phyloP scores from a whole-genome alignment of 805 yeast genomes.

The Kuraishia molischiana region DNA sequence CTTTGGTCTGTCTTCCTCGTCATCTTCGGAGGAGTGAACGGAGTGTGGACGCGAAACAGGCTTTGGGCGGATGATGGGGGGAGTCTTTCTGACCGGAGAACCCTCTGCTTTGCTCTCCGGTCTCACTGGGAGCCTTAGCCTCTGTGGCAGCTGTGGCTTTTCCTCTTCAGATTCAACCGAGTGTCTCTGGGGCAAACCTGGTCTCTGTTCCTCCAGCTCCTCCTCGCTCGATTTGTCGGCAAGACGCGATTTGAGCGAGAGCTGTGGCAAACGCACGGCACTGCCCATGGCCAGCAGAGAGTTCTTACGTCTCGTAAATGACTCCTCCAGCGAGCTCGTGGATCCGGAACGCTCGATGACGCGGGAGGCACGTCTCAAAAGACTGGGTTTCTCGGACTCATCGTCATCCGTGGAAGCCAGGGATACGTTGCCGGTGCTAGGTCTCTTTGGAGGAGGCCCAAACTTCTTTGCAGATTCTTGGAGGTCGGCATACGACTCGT shows the following conservation, averaged over 20 bases:
- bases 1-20: background rate
- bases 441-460: background rate
- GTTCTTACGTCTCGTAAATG: background rate
- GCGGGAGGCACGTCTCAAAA: background rate
- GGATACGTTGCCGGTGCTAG: background rate
- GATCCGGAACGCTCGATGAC: background rate
- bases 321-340: background rate
- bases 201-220: too few species aligned
- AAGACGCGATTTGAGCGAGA: background rate
- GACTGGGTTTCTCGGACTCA: background rate
- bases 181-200: background rate
- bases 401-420: background rate
- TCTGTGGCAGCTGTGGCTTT: slow-evolving; percentile 14
- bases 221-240: background rate
- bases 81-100: background rate
- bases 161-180: slow-evolving; percentile 11
- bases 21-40: background rate
- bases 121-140: slow-evolving; percentile 1
- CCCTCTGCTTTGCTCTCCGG: slow-evolving; percentile 4
- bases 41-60: background rate
- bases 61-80: slow-evolving; percentile 2
- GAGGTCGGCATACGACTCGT: background rate
- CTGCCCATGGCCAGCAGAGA: background rate
- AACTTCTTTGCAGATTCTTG: background rate
- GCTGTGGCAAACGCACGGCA: background rate